Conservation (phyloP, 306 rosid species). For the Boehmeria nivea region DNA sequence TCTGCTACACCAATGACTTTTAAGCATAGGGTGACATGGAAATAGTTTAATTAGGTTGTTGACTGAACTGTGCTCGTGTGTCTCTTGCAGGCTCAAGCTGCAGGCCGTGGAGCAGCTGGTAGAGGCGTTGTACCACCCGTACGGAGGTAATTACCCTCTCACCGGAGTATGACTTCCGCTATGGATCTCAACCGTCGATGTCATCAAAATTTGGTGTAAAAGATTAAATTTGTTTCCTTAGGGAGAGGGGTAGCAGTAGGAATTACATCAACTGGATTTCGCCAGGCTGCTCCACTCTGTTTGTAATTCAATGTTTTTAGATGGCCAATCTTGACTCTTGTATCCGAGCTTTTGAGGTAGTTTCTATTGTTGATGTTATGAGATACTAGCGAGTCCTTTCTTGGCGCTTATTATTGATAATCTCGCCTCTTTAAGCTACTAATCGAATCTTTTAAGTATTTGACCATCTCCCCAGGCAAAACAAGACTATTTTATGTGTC, state of each 20-base stretch:
- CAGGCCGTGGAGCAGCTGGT: slow-evolving; percentile 93
- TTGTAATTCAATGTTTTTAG: slow-evolving; percentile 15
- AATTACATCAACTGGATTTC: slow-evolving; percentile 18
- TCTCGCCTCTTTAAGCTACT: too few relatives aligned
- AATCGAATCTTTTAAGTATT: too few relatives aligned
- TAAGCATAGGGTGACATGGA: neutral
- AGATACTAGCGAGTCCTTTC: too few relatives aligned
- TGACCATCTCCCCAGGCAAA: too few relatives aligned
- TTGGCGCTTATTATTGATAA: too few relatives aligned
- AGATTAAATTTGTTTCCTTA: slow-evolving; percentile 22
- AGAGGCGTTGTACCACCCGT: slow-evolving; percentile 79
- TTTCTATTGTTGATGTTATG: slow-evolving; percentile 5
- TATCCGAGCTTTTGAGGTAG: slow-evolving; percentile 4
- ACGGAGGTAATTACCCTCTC: slow-evolving; percentile 56
- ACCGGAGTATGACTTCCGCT: neutral
- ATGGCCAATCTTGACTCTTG: slow-evolving; percentile 7
- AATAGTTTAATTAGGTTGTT: neutral
- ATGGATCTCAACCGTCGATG: neutral
- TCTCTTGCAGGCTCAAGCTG: slow-evolving; percentile 79
- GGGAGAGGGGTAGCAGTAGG: slow-evolving; percentile 22
- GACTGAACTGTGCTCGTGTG: slow-evolving; percentile 13
- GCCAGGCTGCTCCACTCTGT: slow-evolving; percentile 10
- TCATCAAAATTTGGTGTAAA: slow-evolving; percentile 20
- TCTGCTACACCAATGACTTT: neutral
- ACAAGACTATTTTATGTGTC: too few relatives aligned